Evolutionary conservation across 2,329 filamentous ascomycete species (phyloP), one percentile per base, ranked within the genome.

Genomic region (Pseudocercospora fuligena): DNA sequence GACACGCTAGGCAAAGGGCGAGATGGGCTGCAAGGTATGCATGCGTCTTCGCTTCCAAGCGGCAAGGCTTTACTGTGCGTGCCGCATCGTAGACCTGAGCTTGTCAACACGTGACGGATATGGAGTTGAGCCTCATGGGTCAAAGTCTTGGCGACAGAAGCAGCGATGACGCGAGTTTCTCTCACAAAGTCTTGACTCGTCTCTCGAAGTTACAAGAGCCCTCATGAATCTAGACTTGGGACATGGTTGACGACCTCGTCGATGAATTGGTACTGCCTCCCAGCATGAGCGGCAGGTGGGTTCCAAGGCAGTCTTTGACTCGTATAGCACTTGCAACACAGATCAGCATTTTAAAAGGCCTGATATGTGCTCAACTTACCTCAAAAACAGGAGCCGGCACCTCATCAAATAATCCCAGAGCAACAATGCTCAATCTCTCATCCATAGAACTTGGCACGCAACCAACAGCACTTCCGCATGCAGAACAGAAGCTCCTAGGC

Each of bases 301-400:
- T 43, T 58, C 56, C 56, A 58, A 16, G 56, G 56, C n/a, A 58
- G 31, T 43, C 56, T 4, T 14, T 31, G n/a, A 19, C 56, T 58
- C 7, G 56, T 58, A 11, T 36, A 58, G 56, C 56, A 58, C 56
- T 58, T 9, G 1, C 5, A 21, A n/a, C 1, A 40, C n/a, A 19
- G 31, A 43, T 58, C 11, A 43, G 56, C 31, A 40, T 23, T 7
- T 4, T 25, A 25, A 23, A 33, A 1, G 2, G 25, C 21, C 31
- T 11, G 16, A 1, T 3, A 1, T 19, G 1, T 6, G 9, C 29
- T 19, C n/a, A 2, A 40, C 56, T 43, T 6, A 69, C 46, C 36
- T 72, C 70, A 33, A 65, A 72, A 2, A 64, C 66, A 8, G 70
- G 70, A 36, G 53, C 33, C 1, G 70, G 70, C 19, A 70, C 62